phyloP scores from a whole-genome alignment of 202 grass and related monocot species.

The Setaria viridis region DNA sequence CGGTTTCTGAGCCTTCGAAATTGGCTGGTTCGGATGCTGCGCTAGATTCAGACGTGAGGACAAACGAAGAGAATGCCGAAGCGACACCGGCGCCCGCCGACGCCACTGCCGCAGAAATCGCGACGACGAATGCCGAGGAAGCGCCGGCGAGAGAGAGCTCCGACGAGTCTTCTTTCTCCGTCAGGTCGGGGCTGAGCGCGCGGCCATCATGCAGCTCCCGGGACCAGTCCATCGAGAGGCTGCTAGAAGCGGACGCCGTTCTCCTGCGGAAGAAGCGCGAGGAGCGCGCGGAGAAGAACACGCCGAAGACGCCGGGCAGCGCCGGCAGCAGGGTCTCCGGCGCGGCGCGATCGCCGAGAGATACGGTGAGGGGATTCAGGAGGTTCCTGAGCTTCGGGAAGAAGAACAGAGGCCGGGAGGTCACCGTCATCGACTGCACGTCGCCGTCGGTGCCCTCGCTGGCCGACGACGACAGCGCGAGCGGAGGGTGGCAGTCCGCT shows the following conservation, averaged over 20 bases:
- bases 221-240: conserved; percentile 57
- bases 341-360: conserved; percentile 43
- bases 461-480: conserved; percentile 28
- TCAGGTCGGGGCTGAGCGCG: conserved; percentile 50
- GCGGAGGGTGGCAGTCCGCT: conserved; percentile 25
- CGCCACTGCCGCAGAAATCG: not conserved
- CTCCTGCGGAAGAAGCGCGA: conserved; percentile 68
- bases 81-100: not conserved
- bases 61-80: not conserved
- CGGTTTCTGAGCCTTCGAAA: not conserved
- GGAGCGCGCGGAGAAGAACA: conserved; percentile 27
- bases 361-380: conserved; percentile 61
- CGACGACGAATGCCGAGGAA: conserved; percentile 37
- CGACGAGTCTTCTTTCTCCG: conserved; percentile 47
- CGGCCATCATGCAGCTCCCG: conserved; percentile 45
- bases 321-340: conserved; percentile 22
- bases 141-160: conserved; percentile 54
- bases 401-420: conserved; percentile 63
- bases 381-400: conserved; percentile 77
- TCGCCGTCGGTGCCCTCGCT: conserved; percentile 49
- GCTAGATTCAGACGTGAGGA: not conserved
- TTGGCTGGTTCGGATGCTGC: not conserved
- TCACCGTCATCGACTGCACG: conserved; percentile 52
- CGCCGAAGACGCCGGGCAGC: conserved; percentile 31
- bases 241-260: conserved; percentile 50